Conservation (phyloP, 73 alveolate genomes). For the Tetrahymena elliotti region DNA sequence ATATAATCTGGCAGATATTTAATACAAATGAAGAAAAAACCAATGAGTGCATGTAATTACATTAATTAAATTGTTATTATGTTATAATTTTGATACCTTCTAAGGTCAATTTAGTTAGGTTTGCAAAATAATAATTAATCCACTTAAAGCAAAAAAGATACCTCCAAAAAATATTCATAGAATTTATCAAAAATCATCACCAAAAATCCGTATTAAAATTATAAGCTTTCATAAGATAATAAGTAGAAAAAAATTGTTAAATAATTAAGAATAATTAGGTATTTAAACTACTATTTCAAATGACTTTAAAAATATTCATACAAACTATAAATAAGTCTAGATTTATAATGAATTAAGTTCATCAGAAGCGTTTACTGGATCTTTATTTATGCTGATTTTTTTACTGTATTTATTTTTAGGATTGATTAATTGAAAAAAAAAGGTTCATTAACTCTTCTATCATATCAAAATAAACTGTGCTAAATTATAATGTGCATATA, state of each 20-base stretch:
- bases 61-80: too few species aligned
- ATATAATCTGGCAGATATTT: neutral
- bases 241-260: neutral
- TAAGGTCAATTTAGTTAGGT: too few species aligned
- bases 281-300: too few species aligned
- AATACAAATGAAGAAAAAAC: neutral
- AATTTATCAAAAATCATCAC: neutral
- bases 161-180: neutral
- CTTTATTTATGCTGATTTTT: neutral
- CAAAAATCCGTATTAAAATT: too few species aligned
- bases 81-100: neutral
- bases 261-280: neutral
- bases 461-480: neutral
- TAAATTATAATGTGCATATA: too few species aligned
- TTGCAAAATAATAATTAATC: neutral
- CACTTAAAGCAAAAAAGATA: neutral
- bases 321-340: neutral
- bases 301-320: neutral
- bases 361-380: neutral
- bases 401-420: neutral
- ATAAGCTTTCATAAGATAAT: neutral
- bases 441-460: neutral
- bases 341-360: neutral
- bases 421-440: too few species aligned
- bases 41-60: neutral